These are phyloP conservation scores for Pythium periplocum DNA, from an alignment of 352 stramenopile species.

Conservation along the genomic window DNA sequence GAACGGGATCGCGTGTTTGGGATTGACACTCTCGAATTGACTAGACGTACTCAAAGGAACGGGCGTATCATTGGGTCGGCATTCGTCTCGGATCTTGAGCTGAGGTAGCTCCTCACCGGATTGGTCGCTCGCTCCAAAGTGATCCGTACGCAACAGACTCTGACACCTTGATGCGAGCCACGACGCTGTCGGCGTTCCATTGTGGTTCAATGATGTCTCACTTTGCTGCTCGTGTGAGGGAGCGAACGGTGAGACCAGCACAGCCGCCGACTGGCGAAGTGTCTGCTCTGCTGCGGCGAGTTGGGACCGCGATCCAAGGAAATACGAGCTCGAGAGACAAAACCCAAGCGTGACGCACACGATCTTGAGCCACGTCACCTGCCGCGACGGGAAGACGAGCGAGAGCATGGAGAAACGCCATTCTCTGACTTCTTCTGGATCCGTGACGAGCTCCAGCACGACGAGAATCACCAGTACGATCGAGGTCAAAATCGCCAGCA, in stretches of 20 bases:
- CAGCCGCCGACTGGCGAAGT: slow-evolving; percentile 15
- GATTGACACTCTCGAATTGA: slow-evolving; percentile 21
- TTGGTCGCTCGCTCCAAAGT: slow-evolving; percentile 1
- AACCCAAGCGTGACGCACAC: slow-evolving; percentile 30
- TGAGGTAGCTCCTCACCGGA: slow-evolving; percentile 19
- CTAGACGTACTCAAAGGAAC: neutral
- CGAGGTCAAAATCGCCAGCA: slow-evolving; percentile 11
- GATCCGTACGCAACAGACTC: slow-evolving; percentile 6
- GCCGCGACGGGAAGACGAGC: slow-evolving; percentile 41
- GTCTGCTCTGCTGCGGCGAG: slow-evolving; percentile 16
- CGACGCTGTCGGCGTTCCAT: slow-evolving; percentile 10
- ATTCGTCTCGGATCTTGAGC: slow-evolving; percentile 28
- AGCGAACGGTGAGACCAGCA: slow-evolving; percentile 13
- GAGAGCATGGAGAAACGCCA: slow-evolving; percentile 21
- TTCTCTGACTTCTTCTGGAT: slow-evolving; percentile 7
- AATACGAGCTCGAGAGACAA: slow-evolving; percentile 36
- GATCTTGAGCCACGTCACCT: slow-evolving; percentile 40
- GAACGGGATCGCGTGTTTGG: slow-evolving; percentile 33
- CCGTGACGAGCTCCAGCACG: slow-evolving; percentile 8
- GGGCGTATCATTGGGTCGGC: slow-evolving; percentile 5
- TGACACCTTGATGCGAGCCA: slow-evolving; percentile 16
- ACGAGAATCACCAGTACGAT: slow-evolving; percentile 16
- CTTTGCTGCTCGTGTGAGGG: neutral
- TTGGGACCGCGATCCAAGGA: slow-evolving; percentile 18
- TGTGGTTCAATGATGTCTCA: slow-evolving; percentile 6